Conservation (phyloP, 1,284 basidiomycete species). For the Irpex lacteus region DNA sequence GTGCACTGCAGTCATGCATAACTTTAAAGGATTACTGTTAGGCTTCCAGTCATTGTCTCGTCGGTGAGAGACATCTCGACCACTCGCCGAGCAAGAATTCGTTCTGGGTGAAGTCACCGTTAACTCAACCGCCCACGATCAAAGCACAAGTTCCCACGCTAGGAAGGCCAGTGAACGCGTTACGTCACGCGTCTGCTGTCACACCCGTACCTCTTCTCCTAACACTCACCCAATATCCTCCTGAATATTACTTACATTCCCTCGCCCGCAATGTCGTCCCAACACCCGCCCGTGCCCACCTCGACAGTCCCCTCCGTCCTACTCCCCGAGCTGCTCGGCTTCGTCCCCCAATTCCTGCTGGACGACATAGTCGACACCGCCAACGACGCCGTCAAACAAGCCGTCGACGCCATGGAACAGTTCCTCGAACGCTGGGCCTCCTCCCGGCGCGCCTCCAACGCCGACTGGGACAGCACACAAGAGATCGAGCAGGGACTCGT, state of each 20-base stretch:
- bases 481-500: conserved; percentile 74
- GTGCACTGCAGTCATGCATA: too few relatives aligned
- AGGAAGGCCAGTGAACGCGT: neutral
- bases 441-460: conserved; percentile 42
- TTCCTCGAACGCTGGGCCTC: conserved; percentile 70
- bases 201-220: neutral
- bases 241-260: too few relatives aligned
- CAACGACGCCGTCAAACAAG: conserved; percentile 65
- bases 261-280: too few relatives aligned
- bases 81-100: too few relatives aligned
- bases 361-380: conserved; percentile 69
- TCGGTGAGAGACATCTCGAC: too few relatives aligned
- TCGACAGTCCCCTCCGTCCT: conserved; percentile 45
- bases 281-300: neutral
- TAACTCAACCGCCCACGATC: too few relatives aligned
- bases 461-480: conserved; percentile 56
- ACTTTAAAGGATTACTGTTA: too few relatives aligned
- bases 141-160: too few relatives aligned
- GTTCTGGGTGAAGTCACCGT: too few relatives aligned
- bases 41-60: too few relatives aligned
- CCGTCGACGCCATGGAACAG: conserved; percentile 71
- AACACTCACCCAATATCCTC: neutral
- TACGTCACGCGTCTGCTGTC: neutral
- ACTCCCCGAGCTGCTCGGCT: conserved; percentile 62
- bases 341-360: conserved; percentile 65